phyloP scores from a whole-genome alignment of 345 rosid genomes.

The Viola odorata region DNA sequence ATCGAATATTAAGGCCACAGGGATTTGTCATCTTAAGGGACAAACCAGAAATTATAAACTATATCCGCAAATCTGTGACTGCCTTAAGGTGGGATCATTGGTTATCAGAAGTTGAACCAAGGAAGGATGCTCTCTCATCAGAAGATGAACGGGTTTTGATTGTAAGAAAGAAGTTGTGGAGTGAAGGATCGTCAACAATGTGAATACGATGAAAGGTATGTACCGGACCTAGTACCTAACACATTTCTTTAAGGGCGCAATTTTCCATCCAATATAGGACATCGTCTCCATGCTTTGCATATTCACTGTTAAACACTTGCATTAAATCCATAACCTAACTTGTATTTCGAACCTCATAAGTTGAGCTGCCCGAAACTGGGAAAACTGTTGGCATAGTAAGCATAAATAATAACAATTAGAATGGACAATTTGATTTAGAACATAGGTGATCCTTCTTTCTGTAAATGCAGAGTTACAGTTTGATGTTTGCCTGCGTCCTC shows the following conservation, averaged over 20 bases:
- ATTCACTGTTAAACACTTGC: too few relatives aligned
- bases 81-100: constrained; percentile 85
- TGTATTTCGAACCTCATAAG: too few relatives aligned
- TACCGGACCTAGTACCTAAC: too few relatives aligned
- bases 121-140: constrained; percentile 55
- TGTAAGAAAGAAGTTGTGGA: constrained; percentile 72
- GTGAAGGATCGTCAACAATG: background rate
- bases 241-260: too few relatives aligned
- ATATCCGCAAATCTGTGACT: constrained; percentile 46
- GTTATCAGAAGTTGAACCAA: constrained; percentile 71
- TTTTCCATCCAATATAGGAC: too few relatives aligned
- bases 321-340: too few relatives aligned
- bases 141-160: constrained; percentile 70
- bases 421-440: too few relatives aligned
- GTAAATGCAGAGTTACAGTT: background rate
- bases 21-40: constrained; percentile 86
- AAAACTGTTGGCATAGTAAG: too few relatives aligned
- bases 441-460: background rate
- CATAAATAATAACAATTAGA: too few relatives aligned
- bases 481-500: too few relatives aligned
- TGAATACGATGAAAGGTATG: constrained; percentile 1
- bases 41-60: constrained; percentile 47
- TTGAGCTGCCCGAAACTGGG: too few relatives aligned
- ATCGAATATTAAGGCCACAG: constrained; percentile 77
- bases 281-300: too few relatives aligned